phyloP scores from a whole-genome alignment of 1,284 basidiomycete species.

The Gymnopus androsaceus region DNA sequence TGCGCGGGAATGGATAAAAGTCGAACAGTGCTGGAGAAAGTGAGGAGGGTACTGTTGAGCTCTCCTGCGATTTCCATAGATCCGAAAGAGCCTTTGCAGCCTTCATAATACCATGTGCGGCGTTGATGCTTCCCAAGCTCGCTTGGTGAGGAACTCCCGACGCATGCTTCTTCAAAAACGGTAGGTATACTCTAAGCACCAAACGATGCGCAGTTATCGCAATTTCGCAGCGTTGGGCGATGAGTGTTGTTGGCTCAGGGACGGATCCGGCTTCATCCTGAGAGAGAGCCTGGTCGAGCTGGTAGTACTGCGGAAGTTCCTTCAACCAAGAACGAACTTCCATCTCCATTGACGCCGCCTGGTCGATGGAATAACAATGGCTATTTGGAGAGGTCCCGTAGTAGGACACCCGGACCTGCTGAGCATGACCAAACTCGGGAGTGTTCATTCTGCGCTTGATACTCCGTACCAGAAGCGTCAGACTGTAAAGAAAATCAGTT shows the following conservation, averaged over 20 bases:
- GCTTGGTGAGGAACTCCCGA: constrained; percentile 44
- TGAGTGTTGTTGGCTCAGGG: constrained; percentile 28
- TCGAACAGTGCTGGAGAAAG: constrained; percentile 47
- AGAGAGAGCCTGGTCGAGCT: background rate
- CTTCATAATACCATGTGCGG: constrained; percentile 60
- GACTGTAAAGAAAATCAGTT: constrained; percentile 19
- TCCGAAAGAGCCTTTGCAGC: constrained; percentile 46
- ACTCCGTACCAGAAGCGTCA: constrained; percentile 36
- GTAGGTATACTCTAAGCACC: constrained; percentile 65
- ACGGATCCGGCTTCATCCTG: constrained; percentile 6
- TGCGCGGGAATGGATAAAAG: constrained; percentile 60
- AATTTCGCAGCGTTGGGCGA: constrained; percentile 59
- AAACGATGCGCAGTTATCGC: constrained; percentile 59
- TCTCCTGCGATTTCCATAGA: constrained; percentile 35
- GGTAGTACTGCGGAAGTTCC: constrained; percentile 47
- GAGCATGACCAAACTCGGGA: constrained; percentile 14
- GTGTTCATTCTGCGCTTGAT: constrained; percentile 32
- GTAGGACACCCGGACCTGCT: constrained; percentile 10
- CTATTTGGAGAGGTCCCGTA: constrained; percentile 16
- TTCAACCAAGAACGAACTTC: constrained; percentile 57
- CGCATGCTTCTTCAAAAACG: constrained; percentile 50
- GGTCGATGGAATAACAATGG: constrained; percentile 53
- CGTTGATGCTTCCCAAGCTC: constrained; percentile 55
- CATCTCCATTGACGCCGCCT: constrained; percentile 54
- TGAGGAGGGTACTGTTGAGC: constrained; percentile 15